Evolutionary conservation across 257 asterid genomes (phyloP).

Genomic region (Solanum tarapatanum): DNA sequence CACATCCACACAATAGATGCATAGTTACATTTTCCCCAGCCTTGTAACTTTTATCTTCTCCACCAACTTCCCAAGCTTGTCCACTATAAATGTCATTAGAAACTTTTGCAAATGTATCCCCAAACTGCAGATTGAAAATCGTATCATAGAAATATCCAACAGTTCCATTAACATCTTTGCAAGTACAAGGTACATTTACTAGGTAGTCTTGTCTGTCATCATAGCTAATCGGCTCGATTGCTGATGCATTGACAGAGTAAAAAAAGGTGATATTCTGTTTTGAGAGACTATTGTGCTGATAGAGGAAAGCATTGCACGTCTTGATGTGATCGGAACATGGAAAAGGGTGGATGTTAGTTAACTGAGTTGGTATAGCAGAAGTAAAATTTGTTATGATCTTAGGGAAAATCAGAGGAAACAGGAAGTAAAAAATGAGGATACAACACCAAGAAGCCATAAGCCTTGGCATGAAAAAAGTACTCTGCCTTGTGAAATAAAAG

Average conservation of each 20-base stretch:
- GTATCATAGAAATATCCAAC: slow-evolving; percentile 49
- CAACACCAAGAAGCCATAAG: slow-evolving; percentile 31
- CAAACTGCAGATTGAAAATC: slow-evolving; percentile 5
- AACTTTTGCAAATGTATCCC: slow-evolving; percentile 25
- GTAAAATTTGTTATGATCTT: neutral
- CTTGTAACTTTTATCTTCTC: neutral
- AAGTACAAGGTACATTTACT: slow-evolving; percentile 41
- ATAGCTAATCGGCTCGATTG: slow-evolving; percentile 17
- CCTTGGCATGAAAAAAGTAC: neutral
- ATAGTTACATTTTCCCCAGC: slow-evolving; percentile 13
- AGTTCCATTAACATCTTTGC: slow-evolving; percentile 29
- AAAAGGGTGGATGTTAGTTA: slow-evolving; percentile 13
- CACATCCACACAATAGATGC: slow-evolving; percentile 59
- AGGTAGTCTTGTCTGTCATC: slow-evolving; percentile 29
- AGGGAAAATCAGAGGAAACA: neutral
- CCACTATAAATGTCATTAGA: slow-evolving; percentile 40
- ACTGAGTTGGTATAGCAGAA: slow-evolving; percentile 1
- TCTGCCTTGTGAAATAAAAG: neutral
- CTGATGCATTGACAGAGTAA: slow-evolving; percentile 34
- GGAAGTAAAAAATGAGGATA: slow-evolving; percentile 8
- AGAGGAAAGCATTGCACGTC: slow-evolving; percentile 40
- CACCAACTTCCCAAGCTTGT: slow-evolving; percentile 31
- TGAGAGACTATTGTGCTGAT: slow-evolving; percentile 34
- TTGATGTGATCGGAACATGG: slow-evolving; percentile 21
- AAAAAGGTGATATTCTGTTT: slow-evolving; percentile 15